Evolutionary conservation across 2,329 filamentous ascomycete species (phyloP).

Genomic region (Gnomoniopsis sp.): DNA sequence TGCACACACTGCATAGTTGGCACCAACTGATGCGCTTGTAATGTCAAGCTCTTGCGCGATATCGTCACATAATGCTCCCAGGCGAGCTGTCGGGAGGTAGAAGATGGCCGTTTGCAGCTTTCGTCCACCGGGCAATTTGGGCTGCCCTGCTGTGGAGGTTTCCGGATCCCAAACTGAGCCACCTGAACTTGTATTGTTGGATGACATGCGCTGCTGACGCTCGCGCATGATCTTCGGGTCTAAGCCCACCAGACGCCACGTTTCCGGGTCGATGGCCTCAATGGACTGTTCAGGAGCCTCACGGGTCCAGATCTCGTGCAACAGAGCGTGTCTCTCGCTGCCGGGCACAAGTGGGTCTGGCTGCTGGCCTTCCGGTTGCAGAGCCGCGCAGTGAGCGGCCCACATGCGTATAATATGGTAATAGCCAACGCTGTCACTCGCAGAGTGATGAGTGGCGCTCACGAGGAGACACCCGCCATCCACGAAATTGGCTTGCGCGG

Average conservation of each 20-base stretch:
- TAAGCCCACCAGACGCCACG: background rate
- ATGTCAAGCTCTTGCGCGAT: too few species aligned
- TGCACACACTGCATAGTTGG: conserved; percentile 16
- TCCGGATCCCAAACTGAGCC: too few species aligned
- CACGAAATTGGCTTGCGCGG: conserved; percentile 22
- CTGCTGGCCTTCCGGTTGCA: background rate
- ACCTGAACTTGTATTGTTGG: too few species aligned
- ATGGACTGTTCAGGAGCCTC: too few species aligned
- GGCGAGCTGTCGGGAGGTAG: conserved; percentile 14
- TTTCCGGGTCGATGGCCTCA: background rate
- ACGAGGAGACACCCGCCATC: conserved; percentile 17
- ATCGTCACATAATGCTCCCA: too few species aligned
- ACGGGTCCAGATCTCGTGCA: too few species aligned
- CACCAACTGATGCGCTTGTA: too few species aligned
- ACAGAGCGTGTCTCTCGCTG: too few species aligned
- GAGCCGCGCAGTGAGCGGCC: conserved; percentile 14
- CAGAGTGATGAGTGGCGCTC: conserved; percentile 3
- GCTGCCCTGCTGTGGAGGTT: too few species aligned
- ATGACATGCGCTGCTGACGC: too few species aligned
- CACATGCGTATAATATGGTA: conserved; percentile 7
- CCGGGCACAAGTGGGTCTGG: background rate
- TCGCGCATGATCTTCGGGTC: too few species aligned
- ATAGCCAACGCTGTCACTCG: conserved; percentile 10
- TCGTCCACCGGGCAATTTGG: too few species aligned
- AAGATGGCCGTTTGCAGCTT: conserved; percentile 14